Base-by-base conservation (phyloP, 805 yeast genomes). In the Wickerhamomyces canadensis region DNA sequence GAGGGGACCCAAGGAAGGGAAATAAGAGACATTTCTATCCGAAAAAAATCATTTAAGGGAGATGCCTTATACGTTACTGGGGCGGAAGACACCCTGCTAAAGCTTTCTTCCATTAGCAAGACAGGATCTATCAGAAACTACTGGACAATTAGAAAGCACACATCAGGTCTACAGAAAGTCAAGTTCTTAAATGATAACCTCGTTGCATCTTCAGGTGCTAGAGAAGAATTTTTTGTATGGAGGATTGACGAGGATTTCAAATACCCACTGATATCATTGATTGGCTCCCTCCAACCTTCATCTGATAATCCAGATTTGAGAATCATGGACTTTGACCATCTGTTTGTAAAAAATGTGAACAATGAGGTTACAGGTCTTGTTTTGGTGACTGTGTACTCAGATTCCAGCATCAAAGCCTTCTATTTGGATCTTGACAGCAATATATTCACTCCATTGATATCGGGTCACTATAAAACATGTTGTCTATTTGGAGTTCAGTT, bases 1-100 rank as follows among this genome's bases (percentile, higher is more conserved):
- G 62, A 68, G 9, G 96, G 97, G 0, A 70, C 86, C 1, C 98
- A 93, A 58, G 98, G 98, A 1, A 72, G 98, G 44, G 98, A 93
- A 58, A 75, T 91, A 6, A 69, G 98, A 47, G 84, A 79, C 38
- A 65, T 89, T 13, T 70, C 83, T 2, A 67, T 80, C n/a, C 67
- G 74, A 7, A 61, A 71, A 0, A 31, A 43, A 7, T 43, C 38
- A 3, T 24, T 34, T 9, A 56, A 57, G 7, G 35, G 44, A 0
- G 58, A 60, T 34, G 61, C 61, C 0, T 49, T 83, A 4, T 52
- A 87, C 16, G 71, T 85, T 23, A 78, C 91, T 5, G 98, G 87
- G 5, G 80, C 96, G 0, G 98, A 93, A 57, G 98, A 93, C 54
- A 84, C 97, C 0, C 73, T 86, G 0, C 61, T 93, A 5, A 72